Percentiles rank a stretch among this genome's conserved stretches.
Conservation (phyloP, 1,284 basidiomycete species). For the Trichosporon coremiiforme region DNA sequence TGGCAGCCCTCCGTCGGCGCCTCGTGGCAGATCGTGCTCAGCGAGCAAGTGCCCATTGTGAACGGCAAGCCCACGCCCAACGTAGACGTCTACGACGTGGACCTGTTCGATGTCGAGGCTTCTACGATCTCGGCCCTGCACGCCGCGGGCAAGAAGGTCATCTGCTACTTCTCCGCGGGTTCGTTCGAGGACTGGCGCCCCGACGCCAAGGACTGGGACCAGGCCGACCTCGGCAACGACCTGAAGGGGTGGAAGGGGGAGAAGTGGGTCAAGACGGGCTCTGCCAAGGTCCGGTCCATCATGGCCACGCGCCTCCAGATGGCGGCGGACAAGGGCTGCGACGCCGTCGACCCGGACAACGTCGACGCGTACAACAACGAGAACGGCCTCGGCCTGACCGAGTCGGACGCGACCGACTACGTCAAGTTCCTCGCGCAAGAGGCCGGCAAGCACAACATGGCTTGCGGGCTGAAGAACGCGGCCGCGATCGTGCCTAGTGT, state of each 20-base stretch:
- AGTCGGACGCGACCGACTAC: conserved; percentile 41
- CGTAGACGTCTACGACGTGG: conserved; percentile 24
- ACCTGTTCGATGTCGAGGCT: conserved; percentile 21
- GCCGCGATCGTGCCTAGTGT: conserved; percentile 24
- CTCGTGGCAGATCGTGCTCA: conserved; percentile 27
- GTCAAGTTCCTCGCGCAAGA: conserved; percentile 41
- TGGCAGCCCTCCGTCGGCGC: conserved; percentile 11
- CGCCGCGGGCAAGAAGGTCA: conserved; percentile 46
- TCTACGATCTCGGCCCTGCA: conserved; percentile 25
- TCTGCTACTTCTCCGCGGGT: conserved; percentile 54
- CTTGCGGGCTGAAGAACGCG: conserved; percentile 47
- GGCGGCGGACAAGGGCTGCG: conserved; percentile 49
- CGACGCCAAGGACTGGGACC: conserved; percentile 12
- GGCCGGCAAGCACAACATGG: conserved; percentile 32
- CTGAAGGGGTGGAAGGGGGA: conserved; percentile 24
- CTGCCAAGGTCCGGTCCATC: conserved; percentile 4
- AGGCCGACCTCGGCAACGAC: conserved; percentile 18
- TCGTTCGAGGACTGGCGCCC: conserved; percentile 39
- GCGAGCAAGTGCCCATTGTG: not conserved
- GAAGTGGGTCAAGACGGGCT: conserved; percentile 21
- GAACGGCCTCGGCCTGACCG: conserved; percentile 25
- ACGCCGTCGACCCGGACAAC: conserved; percentile 54
- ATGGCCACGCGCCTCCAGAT: conserved; percentile 36
- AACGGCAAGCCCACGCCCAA: conserved; percentile 11
- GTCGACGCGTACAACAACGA: conserved; percentile 39